Base-by-base conservation (phyloP, 169 alveolate genomes). In the Plasmodium reichenowi region DNA sequence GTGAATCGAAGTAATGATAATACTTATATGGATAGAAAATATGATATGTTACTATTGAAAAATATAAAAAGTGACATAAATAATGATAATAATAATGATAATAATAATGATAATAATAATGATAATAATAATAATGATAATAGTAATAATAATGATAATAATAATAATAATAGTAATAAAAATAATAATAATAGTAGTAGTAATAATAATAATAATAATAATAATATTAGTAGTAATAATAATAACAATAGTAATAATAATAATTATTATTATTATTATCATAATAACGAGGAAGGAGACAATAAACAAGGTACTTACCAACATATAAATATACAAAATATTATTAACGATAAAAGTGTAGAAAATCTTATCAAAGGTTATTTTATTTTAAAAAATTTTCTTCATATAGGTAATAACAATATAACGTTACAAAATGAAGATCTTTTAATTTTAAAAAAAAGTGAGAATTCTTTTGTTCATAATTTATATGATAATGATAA, bases 291-390 rank as follows among this genome's bases (percentile, higher is more conserved):
- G 15, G 3, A 17, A 3, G 17, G 47, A 7, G 9, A 22, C 9
- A 17, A 26, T 29, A 5, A 17, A 20, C 3, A 71, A 17, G 20
- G 12, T 9, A 71, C 43, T 10, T 5, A 29, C 67, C 17, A 60
- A 15, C 13, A 56, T 56, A 58, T 73, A 24, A 54, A 73, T 38
- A 63, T 87, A 43, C 88, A 87, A 67, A 45, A 72, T 5, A 72
- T 74, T 43, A 63, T 74, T 66, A 74, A 87, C 50, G 52, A 74
- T 52, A 74, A 72, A 52, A 64, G 72, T 74, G 20, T 64, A 17
- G 88, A 72, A 20, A 73, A 72, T 64, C 48, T 87, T 10, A 56
- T 67, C 58, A 87, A 87, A 54, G 48, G 63, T 17, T 87, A 73
- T 50, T 73, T 74, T 73, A 74, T 87, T 15, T 56, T 73, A 3